phyloP scores from a whole-genome alignment of 179 eudicot species.

The Carnegiea gigantea region DNA sequence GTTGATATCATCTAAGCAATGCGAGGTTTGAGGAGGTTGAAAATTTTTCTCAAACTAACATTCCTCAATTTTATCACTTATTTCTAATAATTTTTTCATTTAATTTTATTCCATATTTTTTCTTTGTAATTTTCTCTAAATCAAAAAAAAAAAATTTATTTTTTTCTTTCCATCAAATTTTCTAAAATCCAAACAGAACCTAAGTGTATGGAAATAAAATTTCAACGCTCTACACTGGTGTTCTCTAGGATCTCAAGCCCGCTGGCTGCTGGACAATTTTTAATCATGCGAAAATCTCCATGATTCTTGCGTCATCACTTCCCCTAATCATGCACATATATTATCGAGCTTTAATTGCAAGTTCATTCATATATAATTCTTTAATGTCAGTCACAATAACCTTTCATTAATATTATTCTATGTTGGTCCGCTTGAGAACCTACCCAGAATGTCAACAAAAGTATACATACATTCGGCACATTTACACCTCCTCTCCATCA shows the following conservation, averaged over 20 bases:
- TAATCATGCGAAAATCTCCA: too few species aligned
- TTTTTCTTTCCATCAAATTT: too few species aligned
- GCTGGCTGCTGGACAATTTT: too few species aligned
- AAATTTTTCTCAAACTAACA: too few species aligned
- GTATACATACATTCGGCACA: not conserved
- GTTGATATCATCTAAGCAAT: too few species aligned
- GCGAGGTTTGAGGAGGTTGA: too few species aligned
- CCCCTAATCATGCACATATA: conserved; percentile 5
- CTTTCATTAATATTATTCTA: not conserved
- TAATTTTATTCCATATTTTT: too few species aligned
- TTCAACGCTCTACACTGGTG: not conserved
- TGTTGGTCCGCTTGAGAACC: not conserved
- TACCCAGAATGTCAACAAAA: not conserved
- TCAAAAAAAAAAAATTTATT: too few species aligned
- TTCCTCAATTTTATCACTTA: too few species aligned
- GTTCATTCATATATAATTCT: not conserved
- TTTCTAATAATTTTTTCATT: too few species aligned
- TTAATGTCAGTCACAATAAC: not conserved
- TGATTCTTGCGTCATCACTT: not conserved
- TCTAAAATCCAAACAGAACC: too few species aligned
- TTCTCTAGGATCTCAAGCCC: not conserved
- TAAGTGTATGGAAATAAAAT: not conserved
- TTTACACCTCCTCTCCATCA: not conserved
- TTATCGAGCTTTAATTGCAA: not conserved
- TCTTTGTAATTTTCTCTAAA: too few species aligned